Evolutionary conservation across 2,329 filamentous ascomycete species (phyloP).

Genomic region (Trichoderma brevicompactum): DNA sequence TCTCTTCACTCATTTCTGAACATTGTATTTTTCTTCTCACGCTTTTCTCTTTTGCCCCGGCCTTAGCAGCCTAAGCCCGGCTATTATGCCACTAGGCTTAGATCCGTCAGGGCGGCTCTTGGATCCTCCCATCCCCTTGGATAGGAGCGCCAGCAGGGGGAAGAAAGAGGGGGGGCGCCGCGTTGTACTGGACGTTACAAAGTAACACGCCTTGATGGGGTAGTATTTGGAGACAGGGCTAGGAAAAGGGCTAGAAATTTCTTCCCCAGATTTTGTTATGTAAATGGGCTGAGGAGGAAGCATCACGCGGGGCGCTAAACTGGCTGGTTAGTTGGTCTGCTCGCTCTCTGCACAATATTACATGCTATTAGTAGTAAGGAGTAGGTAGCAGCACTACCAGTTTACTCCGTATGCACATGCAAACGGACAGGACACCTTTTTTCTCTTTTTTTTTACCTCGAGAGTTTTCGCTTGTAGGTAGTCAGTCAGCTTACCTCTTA

Average conservation of each 20-base stretch:
- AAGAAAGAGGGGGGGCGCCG: background rate
- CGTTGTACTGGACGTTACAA: background rate
- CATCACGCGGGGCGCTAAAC: constrained; percentile 25
- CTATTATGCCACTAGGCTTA: constrained; percentile 19
- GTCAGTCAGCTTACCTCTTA: constrained; percentile 14
- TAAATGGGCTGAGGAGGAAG: constrained; percentile 3
- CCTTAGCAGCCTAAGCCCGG: background rate
- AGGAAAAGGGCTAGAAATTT: constrained; percentile 19
- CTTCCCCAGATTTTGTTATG: constrained; percentile 26
- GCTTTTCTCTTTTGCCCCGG: background rate
- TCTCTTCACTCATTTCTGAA: background rate
- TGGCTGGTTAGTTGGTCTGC: background rate
- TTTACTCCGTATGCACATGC: background rate
- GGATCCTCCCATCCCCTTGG: background rate
- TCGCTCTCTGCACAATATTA: too few relatives aligned
- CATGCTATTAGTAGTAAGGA: too few relatives aligned
- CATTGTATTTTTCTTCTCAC: background rate
- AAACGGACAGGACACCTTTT: background rate
- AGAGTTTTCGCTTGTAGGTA: too few relatives aligned
- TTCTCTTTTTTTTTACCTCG: background rate
- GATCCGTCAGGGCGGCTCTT: constrained; percentile 24
- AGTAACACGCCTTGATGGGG: background rate
- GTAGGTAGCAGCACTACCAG: too few relatives aligned
- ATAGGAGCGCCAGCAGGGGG: background rate
- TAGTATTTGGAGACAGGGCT: background rate